phyloP scores from a whole-genome alignment of 306 rosid species.

The Castanea mollissima region DNA sequence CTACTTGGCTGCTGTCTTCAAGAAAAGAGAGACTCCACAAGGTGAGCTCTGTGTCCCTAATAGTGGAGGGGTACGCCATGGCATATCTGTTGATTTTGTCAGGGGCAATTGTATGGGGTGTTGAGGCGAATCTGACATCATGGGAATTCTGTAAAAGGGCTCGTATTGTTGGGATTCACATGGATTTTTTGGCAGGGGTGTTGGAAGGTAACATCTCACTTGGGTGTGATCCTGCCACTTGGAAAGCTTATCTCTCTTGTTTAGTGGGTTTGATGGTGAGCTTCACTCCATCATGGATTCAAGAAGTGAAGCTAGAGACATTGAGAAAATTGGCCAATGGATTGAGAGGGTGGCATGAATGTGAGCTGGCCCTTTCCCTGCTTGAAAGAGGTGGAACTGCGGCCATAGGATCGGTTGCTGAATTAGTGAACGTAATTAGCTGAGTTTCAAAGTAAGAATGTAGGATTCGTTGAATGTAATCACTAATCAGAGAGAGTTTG shows the following conservation, averaged over 20 bases:
- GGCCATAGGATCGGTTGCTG: constrained; percentile 67
- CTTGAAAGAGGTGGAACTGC: constrained; percentile 65
- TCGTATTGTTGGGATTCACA: constrained; percentile 45
- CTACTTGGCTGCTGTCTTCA: constrained; percentile 63
- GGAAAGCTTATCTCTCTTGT: constrained; percentile 68
- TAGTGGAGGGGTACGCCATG: constrained; percentile 69
- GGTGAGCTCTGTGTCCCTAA: constrained; percentile 25
- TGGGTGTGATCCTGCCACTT: constrained; percentile 57
- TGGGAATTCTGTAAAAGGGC: constrained; percentile 44
- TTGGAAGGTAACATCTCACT: constrained; percentile 66
- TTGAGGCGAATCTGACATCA: constrained; percentile 42
- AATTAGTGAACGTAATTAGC: constrained; percentile 37
- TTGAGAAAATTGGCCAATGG: constrained; percentile 53
- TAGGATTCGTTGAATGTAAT: neutral
- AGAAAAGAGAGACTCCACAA: constrained; percentile 34
- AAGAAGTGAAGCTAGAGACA: constrained; percentile 51
- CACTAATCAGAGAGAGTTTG: neutral
- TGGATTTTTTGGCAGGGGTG: constrained; percentile 66
- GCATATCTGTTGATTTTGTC: constrained; percentile 57
- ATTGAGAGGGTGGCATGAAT: constrained; percentile 61
- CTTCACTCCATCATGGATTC: constrained; percentile 61
- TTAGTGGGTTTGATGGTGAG: constrained; percentile 59
- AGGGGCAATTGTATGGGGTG: constrained; percentile 66
- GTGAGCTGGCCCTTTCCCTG: constrained; percentile 65
- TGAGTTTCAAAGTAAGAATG: constrained; percentile 17